Conservation (phyloP, 306 rosid species). For the Arachis hypogaea region DNA sequence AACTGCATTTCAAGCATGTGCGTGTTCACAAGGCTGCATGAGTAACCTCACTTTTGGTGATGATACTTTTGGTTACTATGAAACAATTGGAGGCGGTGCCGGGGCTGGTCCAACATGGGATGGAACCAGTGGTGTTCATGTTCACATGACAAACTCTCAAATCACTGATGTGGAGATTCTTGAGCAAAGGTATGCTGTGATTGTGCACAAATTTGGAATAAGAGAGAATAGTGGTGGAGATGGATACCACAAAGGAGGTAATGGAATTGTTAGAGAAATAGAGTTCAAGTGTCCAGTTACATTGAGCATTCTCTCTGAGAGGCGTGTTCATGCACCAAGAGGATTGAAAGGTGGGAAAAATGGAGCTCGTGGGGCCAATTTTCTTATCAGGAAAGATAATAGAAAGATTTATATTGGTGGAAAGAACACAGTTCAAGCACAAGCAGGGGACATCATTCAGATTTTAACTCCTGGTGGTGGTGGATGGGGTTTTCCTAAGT, state of each 20-base stretch:
- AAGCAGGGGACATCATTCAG: conserved; percentile 80
- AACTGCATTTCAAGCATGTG: conserved; percentile 93
- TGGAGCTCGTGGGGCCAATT: conserved; percentile 85
- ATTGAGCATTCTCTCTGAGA: conserved; percentile 88
- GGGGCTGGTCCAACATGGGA: conserved; percentile 97
- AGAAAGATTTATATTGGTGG: conserved; percentile 79
- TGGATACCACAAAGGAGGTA: conserved; percentile 79
- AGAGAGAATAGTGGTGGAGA: conserved; percentile 79
- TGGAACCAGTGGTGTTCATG: conserved; percentile 89
- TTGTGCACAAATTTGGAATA: conserved; percentile 73
- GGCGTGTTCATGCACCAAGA: conserved; percentile 90
- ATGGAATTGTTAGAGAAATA: conserved; percentile 86
- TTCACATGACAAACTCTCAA: conserved; percentile 93
- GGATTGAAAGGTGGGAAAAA: conserved; percentile 78
- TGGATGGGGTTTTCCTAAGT: conserved; percentile 73
- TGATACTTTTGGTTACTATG: conserved; percentile 87
- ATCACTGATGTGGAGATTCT: conserved; percentile 95
- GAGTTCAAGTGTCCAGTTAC: conserved; percentile 71
- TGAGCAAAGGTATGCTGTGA: conserved; percentile 88
- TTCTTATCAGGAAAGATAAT: conserved; percentile 67
- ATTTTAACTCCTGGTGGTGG: conserved; percentile 96
- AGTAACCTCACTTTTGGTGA: conserved; percentile 95
- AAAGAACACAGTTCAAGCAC: conserved; percentile 68
- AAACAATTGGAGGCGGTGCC: conserved; percentile 94
- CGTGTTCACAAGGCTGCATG: conserved; percentile 98